A percentile compares a stretch with the other conserved stretches of the same genome.
Evolutionary conservation across 169 alveolate genomes (phyloP).

Genomic region (Plasmodium blacklocki): DNA sequence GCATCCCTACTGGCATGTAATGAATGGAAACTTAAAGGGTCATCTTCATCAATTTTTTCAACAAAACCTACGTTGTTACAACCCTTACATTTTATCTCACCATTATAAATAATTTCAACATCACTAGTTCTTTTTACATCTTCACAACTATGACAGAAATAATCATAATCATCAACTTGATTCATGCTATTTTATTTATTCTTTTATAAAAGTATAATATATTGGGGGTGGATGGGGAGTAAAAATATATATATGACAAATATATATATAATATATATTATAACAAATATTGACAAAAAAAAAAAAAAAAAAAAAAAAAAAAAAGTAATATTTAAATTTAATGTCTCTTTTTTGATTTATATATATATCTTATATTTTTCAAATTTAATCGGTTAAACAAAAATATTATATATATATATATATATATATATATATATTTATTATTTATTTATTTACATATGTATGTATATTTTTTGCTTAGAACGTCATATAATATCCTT

Average conservation of each 20-base stretch:
- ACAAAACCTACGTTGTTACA: constrained; percentile 62
- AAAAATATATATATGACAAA: not conserved
- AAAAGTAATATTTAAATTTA: no score
- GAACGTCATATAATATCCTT: no score
- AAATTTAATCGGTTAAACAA: no score
- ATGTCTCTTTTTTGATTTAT: no score
- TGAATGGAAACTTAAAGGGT: constrained; percentile 59
- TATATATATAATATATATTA: no score
- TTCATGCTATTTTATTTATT: constrained; percentile 18
- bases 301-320: no score
- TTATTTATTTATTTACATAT: no score
- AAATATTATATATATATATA: no score
- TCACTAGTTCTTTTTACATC: constrained; percentile 72
- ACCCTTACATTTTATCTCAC: constrained; percentile 61
- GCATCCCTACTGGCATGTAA: constrained; percentile 18
- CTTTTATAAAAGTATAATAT: not conserved
- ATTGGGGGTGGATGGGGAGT: not conserved
- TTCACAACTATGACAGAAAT: constrained; percentile 74
- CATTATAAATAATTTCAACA: constrained; percentile 47
- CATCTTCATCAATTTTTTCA: constrained; percentile 70
- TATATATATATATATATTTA: no score
- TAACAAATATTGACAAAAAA: no score
- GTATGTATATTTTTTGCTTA: no score
- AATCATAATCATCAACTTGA: constrained; percentile 70
- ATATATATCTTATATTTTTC: no score